Evolutionary conservation across 1,284 basidiomycete genomes (phyloP).

Genomic region (Puccinia hordei): DNA sequence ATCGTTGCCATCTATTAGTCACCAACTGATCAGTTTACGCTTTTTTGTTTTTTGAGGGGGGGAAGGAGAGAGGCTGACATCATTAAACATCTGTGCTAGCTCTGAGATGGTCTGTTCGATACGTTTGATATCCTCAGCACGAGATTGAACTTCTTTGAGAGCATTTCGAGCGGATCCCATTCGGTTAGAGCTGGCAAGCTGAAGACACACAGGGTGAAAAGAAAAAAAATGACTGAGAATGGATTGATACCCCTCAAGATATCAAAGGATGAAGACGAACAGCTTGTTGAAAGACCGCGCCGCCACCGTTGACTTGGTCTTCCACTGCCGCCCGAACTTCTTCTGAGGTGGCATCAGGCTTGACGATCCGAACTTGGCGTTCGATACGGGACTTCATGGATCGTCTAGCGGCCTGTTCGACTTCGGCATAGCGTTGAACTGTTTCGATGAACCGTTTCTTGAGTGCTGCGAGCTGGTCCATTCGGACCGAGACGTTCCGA

Average conservation of each 20-base stretch:
- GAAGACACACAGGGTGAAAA: conserved; percentile 57
- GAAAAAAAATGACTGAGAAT: not conserved
- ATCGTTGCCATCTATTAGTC: conserved; percentile 38
- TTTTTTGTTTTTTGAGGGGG: not conserved
- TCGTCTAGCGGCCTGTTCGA: conserved; percentile 31
- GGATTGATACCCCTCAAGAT: not conserved
- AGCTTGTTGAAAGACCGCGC: conserved; percentile 49
- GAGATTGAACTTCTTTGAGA: conserved; percentile 59
- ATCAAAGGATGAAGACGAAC: not conserved
- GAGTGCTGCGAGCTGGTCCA: conserved; percentile 66
- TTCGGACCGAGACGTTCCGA: conserved; percentile 19
- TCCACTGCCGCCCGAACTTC: conserved; percentile 59
- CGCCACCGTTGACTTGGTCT: conserved; percentile 56
- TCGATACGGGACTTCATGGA: conserved; percentile 54
- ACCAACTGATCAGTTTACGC: not conserved
- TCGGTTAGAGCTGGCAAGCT: conserved; percentile 58
- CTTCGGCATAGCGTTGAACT: conserved; percentile 60
- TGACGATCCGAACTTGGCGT: conserved; percentile 59
- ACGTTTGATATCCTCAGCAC: conserved; percentile 59
- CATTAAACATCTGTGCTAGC: conserved; percentile 59
- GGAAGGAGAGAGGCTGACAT: conserved; percentile 40
- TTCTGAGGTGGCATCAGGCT: conserved; percentile 59
- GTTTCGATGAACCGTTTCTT: conserved; percentile 62
- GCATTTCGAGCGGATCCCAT: conserved; percentile 59
- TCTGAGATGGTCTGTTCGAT: conserved; percentile 60